A percentile compares a stretch with the other conserved stretches of the same genome.
These are phyloP conservation scores for Russula virescens DNA, from an alignment of 768 basidiomycete genomes.

Conservation along the genomic window DNA sequence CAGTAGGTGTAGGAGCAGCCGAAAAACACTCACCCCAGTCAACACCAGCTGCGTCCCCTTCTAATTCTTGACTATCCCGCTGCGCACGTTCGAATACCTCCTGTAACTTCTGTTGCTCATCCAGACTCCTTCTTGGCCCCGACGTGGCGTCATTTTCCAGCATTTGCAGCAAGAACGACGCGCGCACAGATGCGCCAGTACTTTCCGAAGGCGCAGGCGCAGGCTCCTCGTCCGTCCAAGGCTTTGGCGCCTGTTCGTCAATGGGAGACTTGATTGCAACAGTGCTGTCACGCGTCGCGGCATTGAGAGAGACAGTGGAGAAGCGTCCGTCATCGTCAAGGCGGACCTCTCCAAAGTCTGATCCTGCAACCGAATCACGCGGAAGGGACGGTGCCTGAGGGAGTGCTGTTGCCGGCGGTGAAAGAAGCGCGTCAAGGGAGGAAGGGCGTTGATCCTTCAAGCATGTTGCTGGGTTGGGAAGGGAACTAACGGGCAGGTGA, in stretches of 20 bases:
- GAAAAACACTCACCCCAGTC: slow-evolving; percentile 63
- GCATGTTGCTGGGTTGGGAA: background rate
- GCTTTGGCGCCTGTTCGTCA: slow-evolving; percentile 27
- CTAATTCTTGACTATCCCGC: slow-evolving; percentile 38
- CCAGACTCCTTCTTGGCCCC: slow-evolving; percentile 45
- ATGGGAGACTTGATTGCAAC: slow-evolving; percentile 27
- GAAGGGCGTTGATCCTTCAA: slow-evolving; percentile 1
- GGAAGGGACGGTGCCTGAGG: slow-evolving; percentile 23
- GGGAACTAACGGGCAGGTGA: background rate
- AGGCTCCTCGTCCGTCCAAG: slow-evolving; percentile 24
- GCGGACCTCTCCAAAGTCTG: slow-evolving; percentile 47
- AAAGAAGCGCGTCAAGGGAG: slow-evolving; percentile 30
- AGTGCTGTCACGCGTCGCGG: slow-evolving; percentile 29
- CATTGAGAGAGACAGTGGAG: slow-evolving; percentile 44
- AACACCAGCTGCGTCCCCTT: slow-evolving; percentile 42
- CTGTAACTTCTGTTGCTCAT: slow-evolving; percentile 66
- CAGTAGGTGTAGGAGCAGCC: slow-evolving; percentile 6
- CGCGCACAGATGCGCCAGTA: slow-evolving; percentile 45
- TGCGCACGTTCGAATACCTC: slow-evolving; percentile 71
- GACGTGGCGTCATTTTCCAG: slow-evolving; percentile 40
- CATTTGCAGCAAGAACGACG: slow-evolving; percentile 51
- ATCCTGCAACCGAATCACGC: slow-evolving; percentile 18
- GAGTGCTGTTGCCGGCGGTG: slow-evolving; percentile 26
- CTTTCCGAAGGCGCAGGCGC: slow-evolving; percentile 55
- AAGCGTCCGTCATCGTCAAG: slow-evolving; percentile 59